These are phyloP conservation scores for Ceratocystis colombiana DNA, from an alignment of 2,329 filamentous ascomycete species.

Conservation along the genomic window DNA sequence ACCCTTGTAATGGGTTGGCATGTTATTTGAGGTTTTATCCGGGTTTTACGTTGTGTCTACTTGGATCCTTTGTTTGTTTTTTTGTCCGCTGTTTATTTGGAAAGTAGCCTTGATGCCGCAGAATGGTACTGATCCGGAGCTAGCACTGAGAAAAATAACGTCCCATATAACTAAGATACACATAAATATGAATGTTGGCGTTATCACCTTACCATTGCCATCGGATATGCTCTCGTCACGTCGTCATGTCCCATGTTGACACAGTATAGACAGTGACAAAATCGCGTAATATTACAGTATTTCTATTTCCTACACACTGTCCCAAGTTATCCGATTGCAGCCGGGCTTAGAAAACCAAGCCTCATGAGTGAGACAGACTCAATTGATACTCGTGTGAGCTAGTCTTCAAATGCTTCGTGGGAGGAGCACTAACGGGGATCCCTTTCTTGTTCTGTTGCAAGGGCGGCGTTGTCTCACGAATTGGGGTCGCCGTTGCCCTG, in stretches of 20 bases:
- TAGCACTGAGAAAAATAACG: too few species aligned
- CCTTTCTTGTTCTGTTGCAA: not conserved
- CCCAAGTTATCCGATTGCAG: conserved; percentile 5
- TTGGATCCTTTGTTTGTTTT: conserved; percentile 9
- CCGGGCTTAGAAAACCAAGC: conserved; percentile 6
- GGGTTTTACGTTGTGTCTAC: not conserved
- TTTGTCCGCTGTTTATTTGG: conserved; percentile 7
- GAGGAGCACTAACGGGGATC: not conserved
- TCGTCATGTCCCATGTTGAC: too few species aligned
- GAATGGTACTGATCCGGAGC: too few species aligned
- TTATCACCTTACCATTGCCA: too few species aligned
- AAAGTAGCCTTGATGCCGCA: not conserved
- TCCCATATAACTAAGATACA: too few species aligned
- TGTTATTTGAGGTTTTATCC: conserved; percentile 1
- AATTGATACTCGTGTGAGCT: not conserved
- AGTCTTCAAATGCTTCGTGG: not conserved
- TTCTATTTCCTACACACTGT: not conserved
- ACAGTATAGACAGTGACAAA: not conserved
- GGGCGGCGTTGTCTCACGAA: not conserved
- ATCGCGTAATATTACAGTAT: not conserved
- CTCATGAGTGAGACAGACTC: not conserved
- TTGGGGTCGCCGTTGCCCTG: not conserved
- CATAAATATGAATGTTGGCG: too few species aligned
- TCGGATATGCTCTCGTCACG: too few species aligned
- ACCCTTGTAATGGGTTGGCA: conserved; percentile 11